Evolutionary conservation across 2,329 filamentous ascomycete species (phyloP).

Genomic region (Trichoderma harzianum): DNA sequence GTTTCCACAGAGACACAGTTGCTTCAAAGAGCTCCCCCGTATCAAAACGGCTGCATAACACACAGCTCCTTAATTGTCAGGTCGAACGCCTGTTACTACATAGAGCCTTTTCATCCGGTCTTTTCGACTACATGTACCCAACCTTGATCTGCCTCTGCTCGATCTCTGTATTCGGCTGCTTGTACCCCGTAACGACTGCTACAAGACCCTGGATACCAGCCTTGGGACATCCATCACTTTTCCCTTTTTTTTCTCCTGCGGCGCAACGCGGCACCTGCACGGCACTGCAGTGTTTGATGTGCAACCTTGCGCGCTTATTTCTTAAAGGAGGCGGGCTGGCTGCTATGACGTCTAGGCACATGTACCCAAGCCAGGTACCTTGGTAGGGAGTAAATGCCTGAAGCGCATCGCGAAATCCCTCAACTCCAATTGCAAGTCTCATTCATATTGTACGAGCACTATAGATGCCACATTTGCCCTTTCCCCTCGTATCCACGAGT

Average conservation of each 20-base stretch:
- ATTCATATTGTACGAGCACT: neutral
- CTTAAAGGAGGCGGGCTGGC: neutral
- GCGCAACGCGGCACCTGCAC: conserved; percentile 5
- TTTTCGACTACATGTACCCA: neutral
- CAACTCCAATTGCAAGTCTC: neutral
- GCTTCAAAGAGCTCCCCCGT: neutral
- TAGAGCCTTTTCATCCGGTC: neutral
- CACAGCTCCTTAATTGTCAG: conserved; percentile 5
- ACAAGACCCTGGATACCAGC: neutral
- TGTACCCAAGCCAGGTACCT: neutral
- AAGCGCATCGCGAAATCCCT: neutral
- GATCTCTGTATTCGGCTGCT: neutral
- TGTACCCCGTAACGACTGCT: neutral
- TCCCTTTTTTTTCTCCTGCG: neutral
- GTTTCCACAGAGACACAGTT: neutral
- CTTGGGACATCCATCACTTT: neutral
- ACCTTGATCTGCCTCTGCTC: neutral
- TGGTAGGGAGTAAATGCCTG: neutral
- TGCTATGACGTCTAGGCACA: conserved; percentile 9
- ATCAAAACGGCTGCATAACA: neutral
- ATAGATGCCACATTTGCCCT: neutral
- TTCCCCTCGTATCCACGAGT: neutral
- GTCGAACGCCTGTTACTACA: neutral
- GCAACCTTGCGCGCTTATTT: conserved; percentile 11
- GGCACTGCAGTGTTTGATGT: conserved; percentile 10